Base-by-base conservation (phyloP, 2,329 filamentous ascomycete species). In the Akanthomyces lecanii region DNA sequence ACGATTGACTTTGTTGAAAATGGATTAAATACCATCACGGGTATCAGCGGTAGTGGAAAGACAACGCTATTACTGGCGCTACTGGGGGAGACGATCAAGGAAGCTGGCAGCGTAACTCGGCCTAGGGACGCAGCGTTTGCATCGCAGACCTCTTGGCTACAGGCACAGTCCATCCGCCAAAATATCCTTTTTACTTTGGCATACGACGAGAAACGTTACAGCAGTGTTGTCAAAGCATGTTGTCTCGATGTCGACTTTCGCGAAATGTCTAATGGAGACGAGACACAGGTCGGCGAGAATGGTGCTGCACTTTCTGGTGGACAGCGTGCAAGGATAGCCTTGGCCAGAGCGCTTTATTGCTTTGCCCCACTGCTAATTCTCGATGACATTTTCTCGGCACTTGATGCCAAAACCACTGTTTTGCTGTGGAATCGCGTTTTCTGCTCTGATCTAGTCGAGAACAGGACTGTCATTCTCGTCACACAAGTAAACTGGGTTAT, bases 381-480 rank as follows among this genome's bases (percentile, higher is more conserved):
- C 1, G 84, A 87, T 65, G 84, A 87, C 62, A 78, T 86, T 3
- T 84, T 87, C 66, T 83, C 83, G 0, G 84, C 84, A 0, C 75
- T 87, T 0, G 84, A 87, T 67, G 78, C 84, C n/a, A 84, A 84
- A 66, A 87, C 85, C 0, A 79, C 82, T 1, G 80, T 81, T n/a
- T 73, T 77, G 2, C 75, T 87, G 1, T 86, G 83, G 79, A 78
- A 83, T 62, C 75, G 79, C 62, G 85, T 82, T 66, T 86, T 87
- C 68, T 85, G 83, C 63, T 76, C 78, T 47, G 81, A 84, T 48
- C 69, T 87, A 28, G 74, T 87, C 10, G 75, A 75, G 23, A 81
- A 79, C 10, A 76, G 84, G 42, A 87, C 84, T 1, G 77, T 81
- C 1, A 78, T 87, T 7, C 74, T 87, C 16, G 84, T 86, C 4